Conservation (phyloP, 176 grass and related monocot genomes). For the Oryza longistaminata region DNA sequence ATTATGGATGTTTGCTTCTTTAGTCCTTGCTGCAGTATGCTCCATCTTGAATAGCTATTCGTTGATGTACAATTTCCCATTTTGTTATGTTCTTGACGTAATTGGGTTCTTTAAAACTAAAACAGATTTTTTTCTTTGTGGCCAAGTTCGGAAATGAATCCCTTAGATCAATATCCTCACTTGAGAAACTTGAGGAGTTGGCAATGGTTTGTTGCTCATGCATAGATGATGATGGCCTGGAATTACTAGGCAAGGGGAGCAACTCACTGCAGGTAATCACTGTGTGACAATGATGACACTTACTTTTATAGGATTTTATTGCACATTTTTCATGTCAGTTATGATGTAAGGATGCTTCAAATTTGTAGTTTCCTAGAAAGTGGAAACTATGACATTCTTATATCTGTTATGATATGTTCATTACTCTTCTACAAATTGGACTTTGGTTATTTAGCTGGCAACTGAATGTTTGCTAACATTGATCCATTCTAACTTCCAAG, state of each 20-base stretch:
- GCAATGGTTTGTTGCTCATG: conserved; percentile 75
- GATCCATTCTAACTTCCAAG: neutral
- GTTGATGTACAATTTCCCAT: neutral
- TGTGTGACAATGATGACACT: neutral
- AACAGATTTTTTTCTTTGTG: conserved; percentile 6
- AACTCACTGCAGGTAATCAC: conserved; percentile 67
- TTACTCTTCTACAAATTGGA: neutral
- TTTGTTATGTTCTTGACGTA: neutral
- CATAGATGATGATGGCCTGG: conserved; percentile 84
- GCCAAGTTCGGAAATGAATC: conserved; percentile 81
- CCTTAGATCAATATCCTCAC: conserved; percentile 80
- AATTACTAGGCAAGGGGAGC: conserved; percentile 66
- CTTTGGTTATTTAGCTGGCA: conserved; percentile 4
- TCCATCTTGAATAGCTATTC: neutral
- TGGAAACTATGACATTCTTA: neutral
- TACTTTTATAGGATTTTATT: neutral
- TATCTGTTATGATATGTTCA: neutral
- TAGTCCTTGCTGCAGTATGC: neutral
- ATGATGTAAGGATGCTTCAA: neutral
- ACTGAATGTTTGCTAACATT: neutral
- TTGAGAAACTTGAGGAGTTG: conserved; percentile 80
- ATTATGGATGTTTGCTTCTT: neutral
- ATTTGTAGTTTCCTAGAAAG: conserved; percentile 2
- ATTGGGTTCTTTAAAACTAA: conserved; percentile 8
- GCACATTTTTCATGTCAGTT: conserved; percentile 19